These are phyloP conservation scores for Diaporthe humulicola DNA, from an alignment of 2,329 filamentous ascomycete species.

Conservation along the genomic window DNA sequence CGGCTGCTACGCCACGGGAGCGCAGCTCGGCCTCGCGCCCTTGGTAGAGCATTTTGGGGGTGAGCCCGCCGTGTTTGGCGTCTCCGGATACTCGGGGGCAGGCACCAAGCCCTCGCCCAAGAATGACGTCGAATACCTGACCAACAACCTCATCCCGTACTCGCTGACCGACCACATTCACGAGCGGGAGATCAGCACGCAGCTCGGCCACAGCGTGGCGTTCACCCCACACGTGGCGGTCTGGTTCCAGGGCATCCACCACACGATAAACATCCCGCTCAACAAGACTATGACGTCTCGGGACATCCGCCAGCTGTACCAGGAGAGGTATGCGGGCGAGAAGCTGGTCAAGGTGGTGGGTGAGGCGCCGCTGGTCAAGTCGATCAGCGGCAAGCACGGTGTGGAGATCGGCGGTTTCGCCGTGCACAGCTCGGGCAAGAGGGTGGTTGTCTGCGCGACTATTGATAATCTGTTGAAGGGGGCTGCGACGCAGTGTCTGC, in stretches of 20 bases:
- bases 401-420: slow-evolving; percentile 96
- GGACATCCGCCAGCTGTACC: slow-evolving; percentile 94
- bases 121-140: slow-evolving; percentile 88
- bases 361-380: slow-evolving; percentile 87
- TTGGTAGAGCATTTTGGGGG: slow-evolving; percentile 82
- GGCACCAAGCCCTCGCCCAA: slow-evolving; percentile 95
- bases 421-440: slow-evolving; percentile 89
- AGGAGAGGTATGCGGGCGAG: slow-evolving; percentile 95
- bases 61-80: slow-evolving; percentile 87
- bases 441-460: slow-evolving; percentile 93
- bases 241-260: slow-evolving; percentile 96
- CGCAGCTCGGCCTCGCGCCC: slow-evolving; percentile 89
- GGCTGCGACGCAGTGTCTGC: slow-evolving; percentile 91
- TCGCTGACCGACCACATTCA: slow-evolving; percentile 94
- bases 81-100: slow-evolving; percentile 94
- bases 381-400: slow-evolving; percentile 86
- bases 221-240: slow-evolving; percentile 96
- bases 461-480: slow-evolving; percentile 97
- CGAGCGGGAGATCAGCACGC: slow-evolving; percentile 87
- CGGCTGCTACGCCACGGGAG: slow-evolving; percentile 94
- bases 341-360: slow-evolving; percentile 94
- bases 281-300: slow-evolving; percentile 89
- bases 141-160: slow-evolving; percentile 91
- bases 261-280: slow-evolving; percentile 91
- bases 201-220: slow-evolving; percentile 80